phyloP scores from a whole-genome alignment of 805 yeast species.

The Kluyveromyces starmeri region DNA sequence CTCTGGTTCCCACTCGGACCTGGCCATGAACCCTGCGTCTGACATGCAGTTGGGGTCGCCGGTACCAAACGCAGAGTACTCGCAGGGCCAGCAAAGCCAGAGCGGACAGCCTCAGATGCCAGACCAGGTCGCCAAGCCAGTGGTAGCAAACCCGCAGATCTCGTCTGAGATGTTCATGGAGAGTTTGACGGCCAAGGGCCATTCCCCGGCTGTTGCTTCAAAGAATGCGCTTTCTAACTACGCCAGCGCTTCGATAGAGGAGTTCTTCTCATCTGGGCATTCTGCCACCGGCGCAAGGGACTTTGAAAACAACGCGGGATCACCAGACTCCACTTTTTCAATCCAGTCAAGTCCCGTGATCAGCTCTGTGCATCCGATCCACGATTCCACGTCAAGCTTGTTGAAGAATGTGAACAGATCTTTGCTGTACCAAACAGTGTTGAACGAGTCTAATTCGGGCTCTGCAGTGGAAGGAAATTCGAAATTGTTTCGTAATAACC shows the following conservation, averaged over 20 bases:
- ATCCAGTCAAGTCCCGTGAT: slow-evolving; percentile 7
- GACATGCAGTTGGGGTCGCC: not conserved
- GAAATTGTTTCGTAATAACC: slow-evolving; percentile 8
- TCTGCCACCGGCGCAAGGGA: slow-evolving; percentile 7
- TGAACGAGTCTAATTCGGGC: slow-evolving; percentile 14
- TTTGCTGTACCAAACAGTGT: slow-evolving; percentile 18
- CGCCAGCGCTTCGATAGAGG: slow-evolving; percentile 40
- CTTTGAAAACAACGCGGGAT: slow-evolving; percentile 2
- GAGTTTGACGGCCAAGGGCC: slow-evolving; percentile 31
- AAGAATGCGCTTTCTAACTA: slow-evolving; percentile 19
- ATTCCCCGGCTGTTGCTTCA: slow-evolving; percentile 11
- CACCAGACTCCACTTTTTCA: slow-evolving; percentile 8
- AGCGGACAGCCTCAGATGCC: no score
- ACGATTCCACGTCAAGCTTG: slow-evolving; percentile 20
- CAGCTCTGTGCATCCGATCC: slow-evolving; percentile 6
- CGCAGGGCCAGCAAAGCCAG: not conserved
- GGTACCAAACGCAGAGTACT: not conserved
- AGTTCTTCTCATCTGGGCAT: slow-evolving; percentile 36
- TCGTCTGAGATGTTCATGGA: slow-evolving; percentile 29
- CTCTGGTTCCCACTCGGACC: slow-evolving; percentile 12
- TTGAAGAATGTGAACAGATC: slow-evolving; percentile 24
- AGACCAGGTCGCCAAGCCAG: not conserved
- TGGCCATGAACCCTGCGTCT: slow-evolving; percentile 1
- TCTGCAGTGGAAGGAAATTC: slow-evolving; percentile 16
- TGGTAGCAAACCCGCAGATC: slow-evolving; percentile 7